Evolutionary conservation across 2,329 filamentous ascomycete genomes (phyloP).

Genomic region (Neofusicoccum sp.): DNA sequence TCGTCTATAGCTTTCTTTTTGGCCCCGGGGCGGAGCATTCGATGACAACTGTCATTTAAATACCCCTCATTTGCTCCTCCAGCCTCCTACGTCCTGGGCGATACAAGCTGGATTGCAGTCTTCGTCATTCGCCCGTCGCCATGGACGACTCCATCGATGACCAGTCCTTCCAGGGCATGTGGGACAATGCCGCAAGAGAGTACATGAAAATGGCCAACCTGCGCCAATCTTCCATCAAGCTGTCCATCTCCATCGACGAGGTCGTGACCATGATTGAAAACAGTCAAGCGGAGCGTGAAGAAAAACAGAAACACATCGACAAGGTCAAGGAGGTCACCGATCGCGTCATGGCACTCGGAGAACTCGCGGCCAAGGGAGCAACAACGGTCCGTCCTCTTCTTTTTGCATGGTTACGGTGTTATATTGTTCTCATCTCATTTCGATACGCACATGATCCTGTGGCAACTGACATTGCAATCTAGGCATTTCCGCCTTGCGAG

Average conservation of each 20-base stretch:
- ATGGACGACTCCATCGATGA: slow-evolving; percentile 25
- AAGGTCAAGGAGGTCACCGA: background rate
- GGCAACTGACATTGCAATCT: background rate
- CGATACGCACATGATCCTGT: too few species aligned
- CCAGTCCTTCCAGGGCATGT: background rate
- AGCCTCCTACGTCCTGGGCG: too few species aligned
- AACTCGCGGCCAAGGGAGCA: background rate
- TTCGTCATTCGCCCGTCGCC: slow-evolving; percentile 31
- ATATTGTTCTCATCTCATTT: too few species aligned
- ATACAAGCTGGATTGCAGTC: too few species aligned
- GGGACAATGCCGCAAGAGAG: background rate
- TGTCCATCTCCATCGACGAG: background rate
- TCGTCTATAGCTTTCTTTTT: too few species aligned
- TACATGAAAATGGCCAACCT: background rate
- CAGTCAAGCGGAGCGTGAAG: background rate
- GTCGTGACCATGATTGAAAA: background rate
- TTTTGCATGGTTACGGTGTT: too few species aligned
- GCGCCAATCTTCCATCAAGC: background rate
- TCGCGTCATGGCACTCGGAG: background rate
- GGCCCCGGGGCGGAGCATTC: too few species aligned
- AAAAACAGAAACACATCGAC: background rate
- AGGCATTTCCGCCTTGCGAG: background rate
- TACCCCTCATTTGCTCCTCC: too few species aligned
- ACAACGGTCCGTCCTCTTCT: background rate
- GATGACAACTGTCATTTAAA: too few species aligned